These are phyloP conservation scores for Dryadomyces quercivorus DNA, from an alignment of 2,329 filamentous ascomycete species.

Conservation along the genomic window DNA sequence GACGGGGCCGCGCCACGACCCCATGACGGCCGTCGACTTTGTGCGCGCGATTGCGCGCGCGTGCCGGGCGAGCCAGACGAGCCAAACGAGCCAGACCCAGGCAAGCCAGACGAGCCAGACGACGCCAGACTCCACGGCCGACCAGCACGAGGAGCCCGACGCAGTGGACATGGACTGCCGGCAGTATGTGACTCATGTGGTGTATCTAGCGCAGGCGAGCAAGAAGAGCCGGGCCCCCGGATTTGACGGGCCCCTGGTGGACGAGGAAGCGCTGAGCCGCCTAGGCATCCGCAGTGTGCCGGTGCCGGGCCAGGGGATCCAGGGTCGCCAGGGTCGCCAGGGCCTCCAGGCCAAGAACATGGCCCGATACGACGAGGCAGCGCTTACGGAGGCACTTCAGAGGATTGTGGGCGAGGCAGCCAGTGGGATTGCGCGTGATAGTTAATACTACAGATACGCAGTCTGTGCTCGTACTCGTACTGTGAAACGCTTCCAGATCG, in stretches of 20 bases:
- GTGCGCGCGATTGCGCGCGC: slow-evolving; percentile 67
- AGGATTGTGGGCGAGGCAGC: slow-evolving; percentile 41
- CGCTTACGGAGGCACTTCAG: slow-evolving; percentile 62
- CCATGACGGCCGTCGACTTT: slow-evolving; percentile 70
- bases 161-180: slow-evolving; percentile 34
- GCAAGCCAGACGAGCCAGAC: neutral
- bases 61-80: slow-evolving; percentile 52
- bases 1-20: slow-evolving; percentile 55
- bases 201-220: slow-evolving; percentile 56
- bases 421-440: too few relatives aligned
- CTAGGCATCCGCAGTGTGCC: slow-evolving; percentile 68
- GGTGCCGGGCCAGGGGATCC: slow-evolving; percentile 46
- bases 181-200: slow-evolving; percentile 69
- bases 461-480: too few relatives aligned
- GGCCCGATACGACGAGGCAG: slow-evolving; percentile 57
- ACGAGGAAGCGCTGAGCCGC: slow-evolving; percentile 47
- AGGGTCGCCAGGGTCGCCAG: slow-evolving; percentile 36
- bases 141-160: too few relatives aligned
- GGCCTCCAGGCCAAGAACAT: neutral
- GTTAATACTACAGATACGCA: too few relatives aligned
- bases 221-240: neutral
- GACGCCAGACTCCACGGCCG: too few relatives aligned
- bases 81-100: neutral
- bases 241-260: slow-evolving; percentile 42
- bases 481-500: too few relatives aligned